These are phyloP conservation scores for Bimuria novae-zelandiae DNA, from an alignment of 2,329 filamentous ascomycete species.

Conservation along the genomic window DNA sequence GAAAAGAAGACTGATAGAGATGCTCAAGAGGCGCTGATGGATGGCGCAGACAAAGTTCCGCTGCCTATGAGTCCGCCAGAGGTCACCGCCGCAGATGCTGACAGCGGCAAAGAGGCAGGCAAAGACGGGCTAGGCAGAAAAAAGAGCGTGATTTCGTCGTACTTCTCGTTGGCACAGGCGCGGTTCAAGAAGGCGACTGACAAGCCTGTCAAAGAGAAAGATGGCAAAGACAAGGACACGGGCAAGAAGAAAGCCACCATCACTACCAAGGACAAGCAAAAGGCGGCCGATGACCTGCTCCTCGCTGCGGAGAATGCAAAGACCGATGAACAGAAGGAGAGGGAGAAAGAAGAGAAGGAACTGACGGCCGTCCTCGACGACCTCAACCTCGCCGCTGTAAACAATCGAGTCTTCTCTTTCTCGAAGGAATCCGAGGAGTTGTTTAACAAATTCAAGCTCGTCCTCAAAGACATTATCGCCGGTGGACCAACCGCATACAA, in stretches of 20 bases:
- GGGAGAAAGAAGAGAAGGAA: conserved; percentile 68
- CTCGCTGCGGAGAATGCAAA: conserved; percentile 41
- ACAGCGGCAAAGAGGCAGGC: conserved; percentile 29
- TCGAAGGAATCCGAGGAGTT: conserved; percentile 83
- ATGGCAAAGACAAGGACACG: conserved; percentile 24
- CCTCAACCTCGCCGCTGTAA: conserved; percentile 79
- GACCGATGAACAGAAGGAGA: conserved; percentile 41
- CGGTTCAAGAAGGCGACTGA: conserved; percentile 31
- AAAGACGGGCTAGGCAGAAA: conserved; percentile 39
- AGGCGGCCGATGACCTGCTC: conserved; percentile 40
- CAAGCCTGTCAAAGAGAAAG: conserved; percentile 42
- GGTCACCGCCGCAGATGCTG: conserved; percentile 32
- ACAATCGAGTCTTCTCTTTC: conserved; percentile 84
- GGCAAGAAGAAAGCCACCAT: conserved; percentile 34
- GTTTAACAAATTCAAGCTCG: conserved; percentile 80
- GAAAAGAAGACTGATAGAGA: conserved; percentile 46
- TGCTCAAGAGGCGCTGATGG: conserved; percentile 52
- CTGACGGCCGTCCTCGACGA: conserved; percentile 79
- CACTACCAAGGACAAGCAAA: conserved; percentile 44
- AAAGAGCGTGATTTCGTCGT: conserved; percentile 45
- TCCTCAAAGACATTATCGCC: conserved; percentile 89
- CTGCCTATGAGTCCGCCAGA: conserved; percentile 56
- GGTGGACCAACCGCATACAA: conserved; percentile 92
- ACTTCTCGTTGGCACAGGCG: conserved; percentile 33
- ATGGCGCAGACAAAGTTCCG: conserved; percentile 54